phyloP scores from a whole-genome alignment of 139 green algal genomes.

The Chloropicon primus region DNA sequence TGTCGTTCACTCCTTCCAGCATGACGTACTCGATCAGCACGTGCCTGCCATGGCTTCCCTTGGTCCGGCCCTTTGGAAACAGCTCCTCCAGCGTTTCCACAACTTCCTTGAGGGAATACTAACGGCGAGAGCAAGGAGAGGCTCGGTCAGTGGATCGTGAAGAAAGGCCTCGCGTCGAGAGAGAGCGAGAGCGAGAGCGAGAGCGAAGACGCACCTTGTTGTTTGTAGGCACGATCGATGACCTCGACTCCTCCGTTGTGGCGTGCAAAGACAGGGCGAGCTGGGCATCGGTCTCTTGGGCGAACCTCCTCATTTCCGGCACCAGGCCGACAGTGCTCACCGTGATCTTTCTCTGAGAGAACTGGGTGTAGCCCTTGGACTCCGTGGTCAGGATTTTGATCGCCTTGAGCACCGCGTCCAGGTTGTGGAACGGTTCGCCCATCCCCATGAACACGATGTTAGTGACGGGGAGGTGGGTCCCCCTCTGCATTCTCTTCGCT shows the following conservation, averaged over 20 bases:
- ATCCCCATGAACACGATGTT: conserved; percentile 82
- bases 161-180: background rate
- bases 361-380: conserved; percentile 39
- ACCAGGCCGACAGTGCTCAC: conserved; percentile 80
- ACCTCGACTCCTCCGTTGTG: conserved; percentile 68
- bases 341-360: conserved; percentile 62
- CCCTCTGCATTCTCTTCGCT: background rate
- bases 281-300: conserved; percentile 23
- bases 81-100: conserved; percentile 28
- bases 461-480: conserved; percentile 29
- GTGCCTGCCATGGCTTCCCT: conserved; percentile 3
- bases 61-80: conserved; percentile 27
- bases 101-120: background rate
- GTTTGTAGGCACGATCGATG: conserved; percentile 85
- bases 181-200: conserved; percentile 9
- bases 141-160: background rate
- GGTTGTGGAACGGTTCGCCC: conserved; percentile 75
- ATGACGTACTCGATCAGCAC: conserved; percentile 89
- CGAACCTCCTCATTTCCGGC: conserved; percentile 53
- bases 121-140: background rate
- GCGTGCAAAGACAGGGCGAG: conserved; percentile 82
- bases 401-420: conserved; percentile 41
- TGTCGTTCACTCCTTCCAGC: conserved; percentile 76
- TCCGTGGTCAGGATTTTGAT: conserved; percentile 50
- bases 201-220: conserved; percentile 38